Base-by-base conservation (phyloP, 1,139 yeast genomes). In the Suhomyces terraborum region DNA sequence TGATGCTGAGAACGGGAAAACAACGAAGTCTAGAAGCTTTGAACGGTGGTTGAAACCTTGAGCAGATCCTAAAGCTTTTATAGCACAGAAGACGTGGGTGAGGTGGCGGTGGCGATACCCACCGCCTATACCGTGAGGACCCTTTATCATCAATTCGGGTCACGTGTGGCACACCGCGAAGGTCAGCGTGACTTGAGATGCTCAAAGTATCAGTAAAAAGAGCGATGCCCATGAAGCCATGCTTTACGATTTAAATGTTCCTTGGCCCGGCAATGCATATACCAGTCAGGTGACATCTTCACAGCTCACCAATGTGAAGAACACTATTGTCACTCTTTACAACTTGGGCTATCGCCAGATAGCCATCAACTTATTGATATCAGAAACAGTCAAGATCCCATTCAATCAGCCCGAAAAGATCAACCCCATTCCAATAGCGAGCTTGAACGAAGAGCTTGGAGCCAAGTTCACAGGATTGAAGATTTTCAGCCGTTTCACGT, bases 171-270 rank as follows among this genome's bases (percentile, higher is more conserved):
- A 12, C 20, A 27, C 14, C 12, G 24, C n/a, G n/a, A n/a, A n/a
- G n/a, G n/a, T n/a, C n/a, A n/a, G n/a, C n/a, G n/a, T n/a, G n/a
- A n/a, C n/a, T n/a, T n/a, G n/a, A n/a, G n/a, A n/a, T n/a, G n/a
- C n/a, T n/a, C n/a, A n/a, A n/a, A n/a, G n/a, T n/a, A n/a, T n/a
- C n/a, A n/a, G n/a, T n/a, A n/a, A 29, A 32, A 17, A 8, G 10
- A 16, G 30, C 30, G 30, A 27, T 27, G 30, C 20, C 30, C 8
- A 16, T 13, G 16, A 20, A n/a, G 42, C 19, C 28, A 62, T 59
- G 63, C 47, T 61, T 54, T 83, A 80, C 49, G 97, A 89, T 64
- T 69, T 89, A 48, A 89, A 89, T 58, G 82, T 89, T 4, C 80
- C 82, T 16, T 89, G 95, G 93, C 95, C 96, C 0, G 78, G 73